These are phyloP conservation scores for Ampelocalamus luodianensis DNA, from an alignment of 176 grass and related monocot species.

Conservation along the genomic window DNA sequence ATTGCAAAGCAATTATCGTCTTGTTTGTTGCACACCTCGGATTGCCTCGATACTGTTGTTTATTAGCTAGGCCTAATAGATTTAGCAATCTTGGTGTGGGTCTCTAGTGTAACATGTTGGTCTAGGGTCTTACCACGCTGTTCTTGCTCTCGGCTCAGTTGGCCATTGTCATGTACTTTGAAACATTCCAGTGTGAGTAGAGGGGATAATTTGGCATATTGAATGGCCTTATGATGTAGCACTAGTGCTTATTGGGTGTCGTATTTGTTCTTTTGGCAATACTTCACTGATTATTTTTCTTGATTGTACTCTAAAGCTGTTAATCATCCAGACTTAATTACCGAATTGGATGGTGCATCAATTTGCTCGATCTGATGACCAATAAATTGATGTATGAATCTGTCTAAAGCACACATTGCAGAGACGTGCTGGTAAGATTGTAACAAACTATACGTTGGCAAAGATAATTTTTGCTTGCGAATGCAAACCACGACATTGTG, in stretches of 20 bases:
- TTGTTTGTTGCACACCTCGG: conserved; percentile 35
- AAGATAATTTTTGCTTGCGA: background rate
- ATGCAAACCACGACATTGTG: background rate
- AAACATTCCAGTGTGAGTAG: conserved; percentile 40
- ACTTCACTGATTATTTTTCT: background rate
- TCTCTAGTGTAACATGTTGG: conserved; percentile 46
- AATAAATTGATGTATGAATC: conserved; percentile 9
- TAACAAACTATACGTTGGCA: background rate
- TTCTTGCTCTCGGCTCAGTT: conserved; percentile 29
- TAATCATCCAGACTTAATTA: background rate
- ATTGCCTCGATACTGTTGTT: conserved; percentile 28
- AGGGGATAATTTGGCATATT: conserved; percentile 51
- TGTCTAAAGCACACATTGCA: background rate
- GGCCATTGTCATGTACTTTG: conserved; percentile 41
- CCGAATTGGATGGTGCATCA: conserved; percentile 9
- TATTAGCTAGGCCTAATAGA: conserved; percentile 51
- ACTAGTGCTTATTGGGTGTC: conserved; percentile 20
- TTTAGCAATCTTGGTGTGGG: conserved; percentile 47
- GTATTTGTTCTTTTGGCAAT: conserved; percentile 1
- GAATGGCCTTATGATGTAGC: background rate
- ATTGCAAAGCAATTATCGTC: conserved; percentile 44
- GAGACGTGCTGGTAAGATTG: background rate
- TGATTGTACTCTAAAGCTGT: background rate
- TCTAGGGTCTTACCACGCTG: conserved; percentile 44
- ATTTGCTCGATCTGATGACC: background rate